A percentile compares a stretch with the other conserved stretches of the same genome.
These are phyloP conservation scores for Remersonia thermophila DNA, from an alignment of 2,329 filamentous ascomycete species.

Conservation along the genomic window DNA sequence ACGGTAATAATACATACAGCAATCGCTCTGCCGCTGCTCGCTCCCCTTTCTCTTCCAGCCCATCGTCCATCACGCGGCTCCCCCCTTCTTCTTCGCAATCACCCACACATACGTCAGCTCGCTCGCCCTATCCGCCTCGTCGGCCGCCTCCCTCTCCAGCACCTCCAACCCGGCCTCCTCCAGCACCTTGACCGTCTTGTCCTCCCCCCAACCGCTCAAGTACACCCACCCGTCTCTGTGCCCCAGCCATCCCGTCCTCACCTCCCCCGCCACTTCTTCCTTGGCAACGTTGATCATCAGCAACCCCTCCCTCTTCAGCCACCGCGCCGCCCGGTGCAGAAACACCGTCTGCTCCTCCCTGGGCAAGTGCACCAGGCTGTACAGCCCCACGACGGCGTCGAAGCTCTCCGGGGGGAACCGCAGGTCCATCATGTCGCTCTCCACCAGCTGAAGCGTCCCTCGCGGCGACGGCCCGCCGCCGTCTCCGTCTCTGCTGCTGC, in stretches of 20 bases:
- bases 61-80: no score
- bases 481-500: no score
- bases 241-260: slow-evolving; percentile 26
- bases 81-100: no score
- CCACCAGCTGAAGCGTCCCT: slow-evolving; percentile 10
- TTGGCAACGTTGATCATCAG: slow-evolving; percentile 36
- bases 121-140: slow-evolving; percentile 8
- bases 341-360: slow-evolving; percentile 35
- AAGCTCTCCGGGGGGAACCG: slow-evolving; percentile 24
- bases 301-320: slow-evolving; percentile 39
- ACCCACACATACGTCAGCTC: no score
- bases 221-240: slow-evolving; percentile 31
- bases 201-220: slow-evolving; percentile 29
- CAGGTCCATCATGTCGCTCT: slow-evolving; percentile 29
- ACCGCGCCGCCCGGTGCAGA: slow-evolving; percentile 30
- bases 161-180: slow-evolving; percentile 24
- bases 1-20: no score
- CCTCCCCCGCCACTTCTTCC: slow-evolving; percentile 18
- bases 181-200: slow-evolving; percentile 22
- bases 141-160: slow-evolving; percentile 19
- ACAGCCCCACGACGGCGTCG: slow-evolving; percentile 39
- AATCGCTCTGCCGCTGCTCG: no score
- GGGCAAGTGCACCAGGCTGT: slow-evolving; percentile 43
- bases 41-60: no score
- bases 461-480: no score